Percentiles rank a stretch among this genome's conserved stretches.
phyloP scores from a whole-genome alignment of 1,284 basidiomycete genomes.

The Blastosporella zonata region DNA sequence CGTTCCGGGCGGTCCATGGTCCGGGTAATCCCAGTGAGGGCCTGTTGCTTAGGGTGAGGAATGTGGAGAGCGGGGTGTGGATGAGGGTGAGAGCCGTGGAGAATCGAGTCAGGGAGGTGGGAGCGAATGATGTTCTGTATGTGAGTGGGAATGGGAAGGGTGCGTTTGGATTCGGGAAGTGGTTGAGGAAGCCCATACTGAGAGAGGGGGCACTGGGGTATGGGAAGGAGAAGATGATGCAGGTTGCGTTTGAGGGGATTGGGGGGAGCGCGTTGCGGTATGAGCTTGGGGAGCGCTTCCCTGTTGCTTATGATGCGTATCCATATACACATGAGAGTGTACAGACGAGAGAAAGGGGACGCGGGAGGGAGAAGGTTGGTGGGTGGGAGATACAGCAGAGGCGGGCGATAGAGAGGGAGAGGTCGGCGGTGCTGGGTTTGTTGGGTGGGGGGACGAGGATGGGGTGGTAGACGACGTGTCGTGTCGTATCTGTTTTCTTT shows the following conservation, averaged over 20 bases:
- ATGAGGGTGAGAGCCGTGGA: constrained; percentile 56
- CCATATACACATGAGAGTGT: background rate
- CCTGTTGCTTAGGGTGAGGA: constrained; percentile 36
- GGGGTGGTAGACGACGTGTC: background rate
- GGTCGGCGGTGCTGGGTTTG: background rate
- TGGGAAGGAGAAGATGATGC: constrained; percentile 54
- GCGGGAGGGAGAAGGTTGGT: background rate
- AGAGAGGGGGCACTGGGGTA: constrained; percentile 45
- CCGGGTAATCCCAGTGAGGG: constrained; percentile 6
- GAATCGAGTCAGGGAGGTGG: constrained; percentile 31
- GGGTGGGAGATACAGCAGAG: background rate
- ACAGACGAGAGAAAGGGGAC: background rate
- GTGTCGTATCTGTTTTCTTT: background rate
- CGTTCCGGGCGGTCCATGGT: constrained; percentile 29
- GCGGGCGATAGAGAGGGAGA: too few species aligned
- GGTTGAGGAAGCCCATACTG: constrained; percentile 41
- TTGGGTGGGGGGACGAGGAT: background rate
- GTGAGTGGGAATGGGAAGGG: background rate
- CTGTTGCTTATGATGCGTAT: background rate
- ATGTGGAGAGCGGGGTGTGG: constrained; percentile 57
- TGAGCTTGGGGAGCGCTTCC: constrained; percentile 1
- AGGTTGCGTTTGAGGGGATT: constrained; percentile 56
- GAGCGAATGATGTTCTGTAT: constrained; percentile 2
- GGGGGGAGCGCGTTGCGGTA: constrained; percentile 48
- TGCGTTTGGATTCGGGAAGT: constrained; percentile 27